Evolutionary conservation across 805 yeast genomes (phyloP).

Genomic region (Hanseniaspora vineae): DNA sequence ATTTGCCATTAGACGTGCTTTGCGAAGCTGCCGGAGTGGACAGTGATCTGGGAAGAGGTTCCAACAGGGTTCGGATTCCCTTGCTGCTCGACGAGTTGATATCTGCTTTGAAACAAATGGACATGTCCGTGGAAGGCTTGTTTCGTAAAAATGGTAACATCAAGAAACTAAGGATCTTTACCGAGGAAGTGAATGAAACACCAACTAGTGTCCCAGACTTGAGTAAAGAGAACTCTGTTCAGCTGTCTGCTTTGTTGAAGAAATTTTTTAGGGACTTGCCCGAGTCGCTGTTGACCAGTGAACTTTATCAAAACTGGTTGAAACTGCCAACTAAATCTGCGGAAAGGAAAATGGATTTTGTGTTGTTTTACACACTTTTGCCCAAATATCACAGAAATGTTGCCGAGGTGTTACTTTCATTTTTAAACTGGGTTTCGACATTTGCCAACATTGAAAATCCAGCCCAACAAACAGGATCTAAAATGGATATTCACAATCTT

Average conservation of each 20-base stretch:
- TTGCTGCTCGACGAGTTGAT: conserved; percentile 77
- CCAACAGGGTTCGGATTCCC: conserved; percentile 69
- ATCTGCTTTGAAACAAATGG: conserved; percentile 73
- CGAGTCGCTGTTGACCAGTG: conserved; percentile 71
- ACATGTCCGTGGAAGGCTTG: conserved; percentile 90
- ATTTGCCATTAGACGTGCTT: conserved; percentile 57
- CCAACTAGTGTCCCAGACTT: conserved; percentile 65
- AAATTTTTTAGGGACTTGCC: conserved; percentile 89
- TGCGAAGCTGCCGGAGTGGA: conserved; percentile 67
- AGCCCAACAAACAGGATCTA: conserved; percentile 56
- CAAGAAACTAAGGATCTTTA: conserved; percentile 58
- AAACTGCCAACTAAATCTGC: conserved; percentile 45
- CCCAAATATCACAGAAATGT: conserved; percentile 76
- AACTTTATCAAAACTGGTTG: conserved; percentile 69
- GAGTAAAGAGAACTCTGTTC: conserved; percentile 70
- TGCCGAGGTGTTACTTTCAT: conserved; percentile 72
- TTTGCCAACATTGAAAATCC: conserved; percentile 80
- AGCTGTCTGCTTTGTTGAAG: conserved; percentile 83
- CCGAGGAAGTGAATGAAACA: conserved; percentile 57
- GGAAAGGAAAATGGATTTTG: conserved; percentile 9
- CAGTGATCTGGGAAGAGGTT: conserved; percentile 75
- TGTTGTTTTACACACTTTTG: conserved; percentile 51
- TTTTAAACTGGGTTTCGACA: conserved; percentile 90
- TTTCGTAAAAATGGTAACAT: conserved; percentile 95
- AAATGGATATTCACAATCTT: conserved; percentile 90